Base-by-base conservation (phyloP, 2,329 filamentous ascomycete species). In the Hypoxylon sp. region DNA sequence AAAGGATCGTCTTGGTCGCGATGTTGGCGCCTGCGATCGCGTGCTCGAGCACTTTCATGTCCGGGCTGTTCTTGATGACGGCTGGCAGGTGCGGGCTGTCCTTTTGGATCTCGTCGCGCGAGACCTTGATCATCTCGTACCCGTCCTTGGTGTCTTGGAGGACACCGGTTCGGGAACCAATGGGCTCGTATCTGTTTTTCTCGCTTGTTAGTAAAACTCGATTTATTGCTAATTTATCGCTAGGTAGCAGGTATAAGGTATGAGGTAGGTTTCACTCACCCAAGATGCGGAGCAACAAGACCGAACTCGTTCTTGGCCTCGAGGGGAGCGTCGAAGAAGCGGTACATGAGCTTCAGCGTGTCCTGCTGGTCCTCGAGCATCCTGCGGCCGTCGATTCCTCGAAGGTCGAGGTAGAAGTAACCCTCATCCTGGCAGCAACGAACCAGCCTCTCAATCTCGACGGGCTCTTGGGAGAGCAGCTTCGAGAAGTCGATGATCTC, bases 221-320 rank as follows among this genome's bases (percentile, higher is more conserved):
- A 11, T 32, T 44, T 29, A 4, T 13, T 10, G 31, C 1, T 32
- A 8, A 31, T 13, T n/a, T 56, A 29, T 21, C 37, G 6, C 21
- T 52, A 27, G 27, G 7, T 44, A 21, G 27, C 3, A 3, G 5
- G 24, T 47, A 47, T 32, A 37, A 15, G 6, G 35, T 29, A 31
- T 32, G 24, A 1, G n/a, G n/a, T n/a, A 51, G 31, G 24, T 24
- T n/a, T 48, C 13, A 74, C 79, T 67, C 75, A 85, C 78, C 85
- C 85, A 27, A 87, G 81, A 75, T 87, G 85, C 3, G 85, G 82
- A 24, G 84, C 82, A 52, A 87, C 81, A 6, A 88, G 82, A 2
- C 85, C 85, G 71, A 83, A 86, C 74, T 88, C 82, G 74, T 87
- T 88, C 83, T 88, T 88, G 46, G 79, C 81, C 77, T 87, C 85